Base-by-base conservation (phyloP, 2,329 filamentous ascomycete species). In the Bipolaris victoriae region DNA sequence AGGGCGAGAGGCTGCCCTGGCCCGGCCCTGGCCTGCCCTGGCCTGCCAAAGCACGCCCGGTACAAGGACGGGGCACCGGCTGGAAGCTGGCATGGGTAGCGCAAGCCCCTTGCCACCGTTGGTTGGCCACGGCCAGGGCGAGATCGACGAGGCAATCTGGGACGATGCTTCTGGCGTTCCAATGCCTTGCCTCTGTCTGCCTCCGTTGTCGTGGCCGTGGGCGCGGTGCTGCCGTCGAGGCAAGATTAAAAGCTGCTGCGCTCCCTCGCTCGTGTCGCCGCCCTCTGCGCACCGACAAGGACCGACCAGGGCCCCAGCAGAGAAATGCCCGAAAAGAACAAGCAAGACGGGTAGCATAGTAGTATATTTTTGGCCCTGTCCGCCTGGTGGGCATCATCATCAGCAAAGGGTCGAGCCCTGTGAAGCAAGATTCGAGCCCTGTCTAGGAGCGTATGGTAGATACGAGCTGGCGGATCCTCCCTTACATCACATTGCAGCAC, bases 311-410 rank as follows among this genome's bases (percentile, higher is more conserved):
- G 7, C 26, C 26, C 26, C 26, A 29, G 26, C 26, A 29, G 55
- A 48, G 53, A 57, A 55, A 57, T 63, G 57, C 62, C 60, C 63
- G 47, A 39, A 9, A 60, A 60, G 63, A 44, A 51, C 61, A 63
- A 55, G 16, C 58, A 64, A 49, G 48, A 54, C 55, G 58, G 53
- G 43, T n/a, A 35, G 33, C 6, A 7, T n/a, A 35, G 33, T 35
- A 35, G 37, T 55, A 49, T 62, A 65, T 65, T 65, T 67, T 65
- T 65, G 59, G 61, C 45, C 39, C 48, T 57, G 59, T 52, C 52
- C 59, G 55, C 57, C 60, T 61, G 58, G 62, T 56, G 57, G 61
- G 40, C 55, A 57, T 52, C 56, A 49, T 52, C 61, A 59, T 55
- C 54, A 55, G 53, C 56, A 53, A 55, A 55, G 53, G 60, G 61